phyloP scores from a whole-genome alignment of 2,329 filamentous ascomycete species.

The Alternaria metachromatica region DNA sequence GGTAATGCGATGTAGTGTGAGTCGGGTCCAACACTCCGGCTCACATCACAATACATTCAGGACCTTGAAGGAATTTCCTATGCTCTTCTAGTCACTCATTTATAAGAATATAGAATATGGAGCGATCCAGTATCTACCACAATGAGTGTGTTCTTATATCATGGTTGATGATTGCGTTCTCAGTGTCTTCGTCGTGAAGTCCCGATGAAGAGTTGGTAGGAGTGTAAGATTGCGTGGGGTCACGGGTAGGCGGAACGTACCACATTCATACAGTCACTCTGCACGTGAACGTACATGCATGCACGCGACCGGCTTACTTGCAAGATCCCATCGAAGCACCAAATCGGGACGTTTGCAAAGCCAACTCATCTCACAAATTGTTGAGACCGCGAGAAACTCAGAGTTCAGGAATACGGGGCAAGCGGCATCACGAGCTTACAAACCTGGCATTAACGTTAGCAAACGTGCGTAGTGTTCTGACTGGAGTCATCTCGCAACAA shows the following conservation, averaged over 20 bases:
- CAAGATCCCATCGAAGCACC: background rate
- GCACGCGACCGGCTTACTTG: background rate
- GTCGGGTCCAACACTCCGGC: conserved; percentile 8
- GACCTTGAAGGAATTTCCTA: background rate
- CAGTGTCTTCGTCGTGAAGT: background rate
- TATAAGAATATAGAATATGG: background rate
- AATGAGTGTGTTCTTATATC: no score
- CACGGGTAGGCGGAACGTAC: background rate
- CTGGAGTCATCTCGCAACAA: background rate
- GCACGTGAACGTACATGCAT: background rate
- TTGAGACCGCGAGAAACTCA: background rate
- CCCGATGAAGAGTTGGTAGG: background rate
- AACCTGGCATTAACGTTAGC: background rate
- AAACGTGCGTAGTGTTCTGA: background rate
- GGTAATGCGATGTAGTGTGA: background rate
- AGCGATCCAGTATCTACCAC: background rate
- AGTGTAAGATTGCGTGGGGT: background rate
- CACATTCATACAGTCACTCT: background rate
- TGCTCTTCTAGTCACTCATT: background rate
- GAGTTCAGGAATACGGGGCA: background rate
- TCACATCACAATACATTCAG: background rate
- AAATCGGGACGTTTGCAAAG: background rate
- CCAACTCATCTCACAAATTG: background rate
- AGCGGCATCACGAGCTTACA: background rate
- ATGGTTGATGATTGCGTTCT: background rate